phyloP scores from a whole-genome alignment of 2,329 filamentous ascomycete species.

The Fusarium secorum region DNA sequence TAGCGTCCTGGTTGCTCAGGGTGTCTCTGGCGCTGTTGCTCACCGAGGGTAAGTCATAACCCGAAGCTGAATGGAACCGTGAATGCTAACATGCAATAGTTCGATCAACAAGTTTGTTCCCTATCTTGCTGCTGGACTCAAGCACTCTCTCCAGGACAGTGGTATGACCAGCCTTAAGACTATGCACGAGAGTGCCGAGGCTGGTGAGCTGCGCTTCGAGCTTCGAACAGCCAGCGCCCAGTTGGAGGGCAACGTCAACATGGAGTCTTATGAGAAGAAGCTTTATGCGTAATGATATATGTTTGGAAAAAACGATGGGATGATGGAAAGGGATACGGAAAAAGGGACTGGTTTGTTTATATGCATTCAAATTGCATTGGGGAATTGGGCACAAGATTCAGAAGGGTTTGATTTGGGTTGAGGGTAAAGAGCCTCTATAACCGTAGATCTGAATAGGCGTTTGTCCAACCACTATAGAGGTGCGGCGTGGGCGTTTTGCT shows the following conservation, averaged over 20 bases:
- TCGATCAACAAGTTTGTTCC: constrained; percentile 95
- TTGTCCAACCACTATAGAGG: constrained; percentile 41
- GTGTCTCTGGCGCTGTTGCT: constrained; percentile 86
- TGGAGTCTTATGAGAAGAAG: constrained; percentile 99
- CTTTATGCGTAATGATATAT: constrained; percentile 77
- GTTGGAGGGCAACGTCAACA: constrained; percentile 96
- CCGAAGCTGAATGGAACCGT: not conserved
- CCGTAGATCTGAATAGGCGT: constrained; percentile 43
- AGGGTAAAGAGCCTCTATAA: constrained; percentile 36
- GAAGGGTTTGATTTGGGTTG: constrained; percentile 18
- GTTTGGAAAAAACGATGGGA: constrained; percentile 27
- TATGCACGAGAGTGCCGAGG: constrained; percentile 77
- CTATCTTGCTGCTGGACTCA: constrained; percentile 92
- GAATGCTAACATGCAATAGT: constrained; percentile 52
- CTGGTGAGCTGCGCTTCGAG: constrained; percentile 87
- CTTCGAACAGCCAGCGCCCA: constrained; percentile 92
- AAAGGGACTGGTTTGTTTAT: constrained; percentile 22
- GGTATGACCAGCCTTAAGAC: constrained; percentile 81
- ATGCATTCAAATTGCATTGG: constrained; percentile 33
- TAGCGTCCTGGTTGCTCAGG: constrained; percentile 92
- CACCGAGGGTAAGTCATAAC: constrained; percentile 67
- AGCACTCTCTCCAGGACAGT: constrained; percentile 97
- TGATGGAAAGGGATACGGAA: constrained; percentile 24
- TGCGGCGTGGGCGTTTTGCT: constrained; percentile 41
- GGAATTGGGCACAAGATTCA: constrained; percentile 27